Percentiles rank a stretch among this genome's conserved stretches.
Evolutionary conservation across 495 filamentous ascomycete genomes (phyloP).

Genomic region (Cercophora sp.): DNA sequence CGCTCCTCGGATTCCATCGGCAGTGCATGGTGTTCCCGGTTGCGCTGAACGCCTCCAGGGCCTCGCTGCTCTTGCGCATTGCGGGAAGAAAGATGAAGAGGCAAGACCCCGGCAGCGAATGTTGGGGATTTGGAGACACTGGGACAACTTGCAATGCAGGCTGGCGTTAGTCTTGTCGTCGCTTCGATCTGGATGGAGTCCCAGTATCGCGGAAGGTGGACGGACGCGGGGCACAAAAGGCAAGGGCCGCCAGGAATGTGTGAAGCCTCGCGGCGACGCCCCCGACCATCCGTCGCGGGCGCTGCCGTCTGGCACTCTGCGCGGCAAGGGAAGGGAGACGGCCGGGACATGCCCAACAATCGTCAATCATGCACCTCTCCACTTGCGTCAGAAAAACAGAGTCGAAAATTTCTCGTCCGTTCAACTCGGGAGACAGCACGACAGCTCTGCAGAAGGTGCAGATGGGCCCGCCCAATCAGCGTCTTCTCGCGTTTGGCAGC

Average conservation of each 20-base stretch:
- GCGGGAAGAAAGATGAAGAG: background rate
- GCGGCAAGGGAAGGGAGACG: background rate
- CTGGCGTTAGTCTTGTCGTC: background rate
- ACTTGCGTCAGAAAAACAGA: background rate
- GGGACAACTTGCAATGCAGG: background rate
- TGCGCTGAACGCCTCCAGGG: background rate
- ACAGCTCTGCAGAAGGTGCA: constrained; percentile 4
- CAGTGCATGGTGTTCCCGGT: background rate
- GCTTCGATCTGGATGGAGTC: background rate
- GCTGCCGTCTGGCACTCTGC: background rate
- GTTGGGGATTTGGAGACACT: background rate
- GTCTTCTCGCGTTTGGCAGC: constrained; percentile 4
- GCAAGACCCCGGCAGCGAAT: background rate
- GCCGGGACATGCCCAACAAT: background rate
- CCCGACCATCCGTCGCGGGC: background rate
- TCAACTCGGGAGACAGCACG: too few relatives aligned
- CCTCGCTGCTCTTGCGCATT: background rate
- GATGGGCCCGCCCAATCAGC: constrained; percentile 14
- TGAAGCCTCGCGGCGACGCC: background rate
- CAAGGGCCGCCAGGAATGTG: too few relatives aligned
- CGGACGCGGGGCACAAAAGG: background rate
- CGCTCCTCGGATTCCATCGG: constrained; percentile 11
- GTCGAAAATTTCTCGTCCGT: too few relatives aligned
- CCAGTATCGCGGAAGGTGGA: background rate
- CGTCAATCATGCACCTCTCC: background rate